These are phyloP conservation scores for Penicillium psychrofluorescens DNA, from an alignment of 495 filamentous ascomycete species.

Conservation along the genomic window DNA sequence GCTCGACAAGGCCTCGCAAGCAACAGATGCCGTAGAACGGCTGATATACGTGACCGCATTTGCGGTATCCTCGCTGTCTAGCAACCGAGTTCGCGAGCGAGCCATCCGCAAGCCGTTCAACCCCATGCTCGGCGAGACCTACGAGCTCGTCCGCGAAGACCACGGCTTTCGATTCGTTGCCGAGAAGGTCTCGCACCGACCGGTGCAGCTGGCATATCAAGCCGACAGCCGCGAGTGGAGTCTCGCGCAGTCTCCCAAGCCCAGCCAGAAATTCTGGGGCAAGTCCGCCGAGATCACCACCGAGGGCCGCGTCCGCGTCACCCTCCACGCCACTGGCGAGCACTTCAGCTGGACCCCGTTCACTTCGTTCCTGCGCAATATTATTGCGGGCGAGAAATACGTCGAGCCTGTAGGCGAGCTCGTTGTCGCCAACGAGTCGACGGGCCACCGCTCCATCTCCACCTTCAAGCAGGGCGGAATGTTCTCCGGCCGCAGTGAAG, in stretches of 20 bases:
- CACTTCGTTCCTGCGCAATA: constrained; percentile 87
- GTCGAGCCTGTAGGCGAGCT: constrained; percentile 89
- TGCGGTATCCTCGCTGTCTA: constrained; percentile 76
- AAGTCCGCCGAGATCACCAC: constrained; percentile 91
- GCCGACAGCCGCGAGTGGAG: constrained; percentile 81
- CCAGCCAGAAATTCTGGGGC: constrained; percentile 97
- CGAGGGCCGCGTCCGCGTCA: constrained; percentile 74
- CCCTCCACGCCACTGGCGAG: constrained; percentile 63
- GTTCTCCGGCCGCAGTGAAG: constrained; percentile 91
- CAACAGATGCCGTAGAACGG: constrained; percentile 54
- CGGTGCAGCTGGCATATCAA: constrained; percentile 87
- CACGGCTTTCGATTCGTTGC: constrained; percentile 82
- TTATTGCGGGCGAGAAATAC: constrained; percentile 97
- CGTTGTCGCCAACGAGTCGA: constrained; percentile 71
- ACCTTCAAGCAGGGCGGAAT: constrained; percentile 92
- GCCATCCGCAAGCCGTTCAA: constrained; percentile 97
- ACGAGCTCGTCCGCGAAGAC: constrained; percentile 84
- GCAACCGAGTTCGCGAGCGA: constrained; percentile 73
- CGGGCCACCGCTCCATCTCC: constrained; percentile 67
- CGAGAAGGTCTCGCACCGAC: constrained; percentile 89
- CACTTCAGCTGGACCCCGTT: constrained; percentile 77
- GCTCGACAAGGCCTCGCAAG: constrained; percentile 64
- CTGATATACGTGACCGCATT: constrained; percentile 84
- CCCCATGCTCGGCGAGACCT: constrained; percentile 94
- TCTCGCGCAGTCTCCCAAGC: constrained; percentile 76